Conservation (phyloP, 75 land plant genomes). For the Azolla pinnata region DNA sequence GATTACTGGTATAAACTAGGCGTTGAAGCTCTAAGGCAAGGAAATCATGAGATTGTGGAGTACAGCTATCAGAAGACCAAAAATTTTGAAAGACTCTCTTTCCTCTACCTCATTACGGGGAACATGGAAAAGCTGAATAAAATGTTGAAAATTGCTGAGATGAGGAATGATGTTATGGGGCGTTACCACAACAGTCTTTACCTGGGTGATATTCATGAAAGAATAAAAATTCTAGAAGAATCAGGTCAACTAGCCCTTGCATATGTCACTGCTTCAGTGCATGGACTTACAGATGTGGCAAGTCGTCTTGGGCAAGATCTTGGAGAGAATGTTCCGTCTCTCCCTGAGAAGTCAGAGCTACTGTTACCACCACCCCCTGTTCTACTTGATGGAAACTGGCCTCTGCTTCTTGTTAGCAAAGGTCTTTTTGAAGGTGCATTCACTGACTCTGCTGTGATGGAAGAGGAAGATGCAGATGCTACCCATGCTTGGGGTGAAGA, state of each 20-base stretch:
- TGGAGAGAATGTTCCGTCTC: constrained; percentile 43
- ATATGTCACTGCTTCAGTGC: constrained; percentile 52
- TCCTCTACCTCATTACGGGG: constrained; percentile 56
- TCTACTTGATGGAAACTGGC: constrained; percentile 54
- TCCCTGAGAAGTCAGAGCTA: constrained; percentile 40
- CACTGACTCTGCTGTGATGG: constrained; percentile 22
- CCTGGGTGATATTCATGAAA: constrained; percentile 48
- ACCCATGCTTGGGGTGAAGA: constrained; percentile 64
- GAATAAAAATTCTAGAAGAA: constrained; percentile 45
- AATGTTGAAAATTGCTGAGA: constrained; percentile 56
- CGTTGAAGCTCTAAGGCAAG: constrained; percentile 64
- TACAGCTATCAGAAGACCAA: constrained; percentile 70
- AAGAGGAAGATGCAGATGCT: constrained; percentile 42
- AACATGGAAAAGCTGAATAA: constrained; percentile 45
- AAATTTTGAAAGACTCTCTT: constrained; percentile 68
- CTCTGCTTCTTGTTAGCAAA: constrained; percentile 49
- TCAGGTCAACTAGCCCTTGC: constrained; percentile 63
- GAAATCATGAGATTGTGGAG: constrained; percentile 70
- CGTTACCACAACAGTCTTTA: constrained; percentile 69
- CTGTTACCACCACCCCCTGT: constrained; percentile 51
- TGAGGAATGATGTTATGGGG: constrained; percentile 58
- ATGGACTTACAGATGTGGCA: constrained; percentile 53
- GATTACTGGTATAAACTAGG: constrained; percentile 64
- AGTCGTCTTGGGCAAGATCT: constrained; percentile 40
- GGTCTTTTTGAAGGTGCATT: constrained; percentile 69